phyloP scores from a whole-genome alignment of 176 grass and related monocot genomes.

The Aegilops tauschii region DNA sequence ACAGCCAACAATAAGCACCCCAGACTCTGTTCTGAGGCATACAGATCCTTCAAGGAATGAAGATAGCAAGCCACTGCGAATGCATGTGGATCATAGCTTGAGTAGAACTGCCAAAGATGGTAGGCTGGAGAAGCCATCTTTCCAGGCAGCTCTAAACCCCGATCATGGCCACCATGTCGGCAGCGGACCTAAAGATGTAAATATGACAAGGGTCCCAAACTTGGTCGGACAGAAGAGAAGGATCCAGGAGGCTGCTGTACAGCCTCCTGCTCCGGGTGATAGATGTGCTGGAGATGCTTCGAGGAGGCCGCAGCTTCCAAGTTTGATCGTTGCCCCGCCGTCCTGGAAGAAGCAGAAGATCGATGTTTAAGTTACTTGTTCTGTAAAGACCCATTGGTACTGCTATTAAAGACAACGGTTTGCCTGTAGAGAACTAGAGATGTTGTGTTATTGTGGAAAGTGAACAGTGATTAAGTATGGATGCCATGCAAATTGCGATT shows the following conservation, averaged over 20 bases:
- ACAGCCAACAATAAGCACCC: conserved; percentile 17
- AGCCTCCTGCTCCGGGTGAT: neutral
- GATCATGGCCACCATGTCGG: conserved; percentile 3
- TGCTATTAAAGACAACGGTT: conserved; percentile 11
- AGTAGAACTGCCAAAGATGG: neutral
- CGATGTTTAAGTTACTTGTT: conserved; percentile 8
- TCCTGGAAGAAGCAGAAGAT: conserved; percentile 42
- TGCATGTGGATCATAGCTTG: conserved; percentile 6
- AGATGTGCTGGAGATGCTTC: conserved; percentile 21
- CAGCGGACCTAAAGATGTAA: neutral
- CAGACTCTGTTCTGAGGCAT: conserved; percentile 25
- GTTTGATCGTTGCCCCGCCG: conserved; percentile 19
- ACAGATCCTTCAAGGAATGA: conserved; percentile 32
- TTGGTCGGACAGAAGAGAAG: conserved; percentile 46
- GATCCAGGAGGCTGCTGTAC: conserved; percentile 30
- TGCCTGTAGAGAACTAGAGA: neutral
- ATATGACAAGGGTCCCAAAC: conserved; percentile 22
- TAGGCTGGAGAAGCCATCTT: conserved; percentile 19
- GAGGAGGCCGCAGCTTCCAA: conserved; percentile 33
- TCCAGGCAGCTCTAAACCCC: neutral
- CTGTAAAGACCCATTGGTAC: neutral
- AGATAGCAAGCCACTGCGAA: neutral
- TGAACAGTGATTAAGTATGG: neutral
- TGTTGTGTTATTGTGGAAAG: neutral
- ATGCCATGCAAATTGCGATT: conserved; percentile 26